Conservation (phyloP, 208 protist species). For the Acanthamoeba culbertsoni region DNA sequence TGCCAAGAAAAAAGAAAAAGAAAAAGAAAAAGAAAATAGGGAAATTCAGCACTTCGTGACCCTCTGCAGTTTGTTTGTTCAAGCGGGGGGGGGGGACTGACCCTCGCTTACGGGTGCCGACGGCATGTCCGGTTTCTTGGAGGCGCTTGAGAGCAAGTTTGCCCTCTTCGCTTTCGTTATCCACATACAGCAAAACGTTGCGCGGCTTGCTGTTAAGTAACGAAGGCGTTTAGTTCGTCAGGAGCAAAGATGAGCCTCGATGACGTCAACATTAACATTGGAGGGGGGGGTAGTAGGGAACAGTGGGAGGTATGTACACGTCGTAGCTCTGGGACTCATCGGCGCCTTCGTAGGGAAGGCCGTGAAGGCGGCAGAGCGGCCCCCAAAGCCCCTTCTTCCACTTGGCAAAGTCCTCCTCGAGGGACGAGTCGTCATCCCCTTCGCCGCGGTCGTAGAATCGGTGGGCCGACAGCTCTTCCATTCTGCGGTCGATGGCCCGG, state of each 20-base stretch:
- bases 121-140: neutral
- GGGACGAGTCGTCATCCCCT: constrained; percentile 83
- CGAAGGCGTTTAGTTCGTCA: neutral
- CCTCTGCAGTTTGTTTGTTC: too few relatives aligned
- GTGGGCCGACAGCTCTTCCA: constrained; percentile 75
- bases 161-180: neutral
- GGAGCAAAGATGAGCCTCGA: neutral
- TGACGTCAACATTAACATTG: neutral
- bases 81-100: neutral
- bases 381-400: constrained; percentile 81
- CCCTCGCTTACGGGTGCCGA: neutral
- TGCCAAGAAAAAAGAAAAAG: neutral
- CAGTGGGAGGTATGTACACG: neutral
- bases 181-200: neutral
- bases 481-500: constrained; percentile 70
- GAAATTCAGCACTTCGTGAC: neutral
- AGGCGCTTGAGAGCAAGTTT: neutral
- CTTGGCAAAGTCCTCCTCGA: constrained; percentile 84
- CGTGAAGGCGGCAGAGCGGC: neutral
- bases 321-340: neutral
- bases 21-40: neutral
- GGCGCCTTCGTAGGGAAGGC: neutral
- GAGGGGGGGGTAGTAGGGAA: neutral
- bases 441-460: constrained; percentile 75
- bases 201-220: constrained; percentile 5